Base-by-base conservation (phyloP, 495 filamentous ascomycete genomes). In the Penicillium simplicissimum region DNA sequence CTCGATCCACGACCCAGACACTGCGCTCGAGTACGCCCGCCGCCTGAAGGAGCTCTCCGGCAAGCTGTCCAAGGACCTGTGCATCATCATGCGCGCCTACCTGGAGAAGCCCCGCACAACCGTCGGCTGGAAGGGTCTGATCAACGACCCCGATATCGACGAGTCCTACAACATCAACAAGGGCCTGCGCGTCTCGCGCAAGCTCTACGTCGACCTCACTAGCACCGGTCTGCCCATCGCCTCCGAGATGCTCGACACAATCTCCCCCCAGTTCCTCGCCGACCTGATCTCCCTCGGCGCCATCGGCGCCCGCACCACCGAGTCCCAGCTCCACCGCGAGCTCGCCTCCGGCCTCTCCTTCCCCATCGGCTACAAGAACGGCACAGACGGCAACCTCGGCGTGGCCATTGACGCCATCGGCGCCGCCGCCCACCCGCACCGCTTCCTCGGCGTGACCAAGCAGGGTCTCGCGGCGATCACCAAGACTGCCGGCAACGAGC, bases 391-490 rank as follows among this genome's bases (percentile, higher is more conserved):
- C n/a, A 90, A 88, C 68, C 77, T 98, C 53, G 86, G 84, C 23
- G 94, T 98, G n/a, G 93, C 94, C 42, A 94, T 98, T 63, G 95
- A 98, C 70, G 95, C 95, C 48, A 96, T 97, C 62, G 93, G 96
- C 57, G 88, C 92, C 8, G 95, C 95, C 3, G 88, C 91, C 34
- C 87, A 93, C 61, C 90, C 90, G 67, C 95, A 98, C 78, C 92
- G 96, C 76, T 98, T 98, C 83, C 92, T 98, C 83, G 94, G 94
- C 74, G 96, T 98, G 43, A 98, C 96, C n/a, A 98, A 98, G 82
- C 92, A 96, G 74, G 95, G 95, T 35, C 82, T 98, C 58, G 95
- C 95, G 11, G 92, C 95, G 35, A 98, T 98, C 67, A 97, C 93
- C 37, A 85, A 90, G 67, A 98, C 95, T 3, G 83, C 79, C 21